Evolutionary conservation across 352 stramenopile species (phyloP).

Genomic region (Saprolegnia parasitica): DNA sequence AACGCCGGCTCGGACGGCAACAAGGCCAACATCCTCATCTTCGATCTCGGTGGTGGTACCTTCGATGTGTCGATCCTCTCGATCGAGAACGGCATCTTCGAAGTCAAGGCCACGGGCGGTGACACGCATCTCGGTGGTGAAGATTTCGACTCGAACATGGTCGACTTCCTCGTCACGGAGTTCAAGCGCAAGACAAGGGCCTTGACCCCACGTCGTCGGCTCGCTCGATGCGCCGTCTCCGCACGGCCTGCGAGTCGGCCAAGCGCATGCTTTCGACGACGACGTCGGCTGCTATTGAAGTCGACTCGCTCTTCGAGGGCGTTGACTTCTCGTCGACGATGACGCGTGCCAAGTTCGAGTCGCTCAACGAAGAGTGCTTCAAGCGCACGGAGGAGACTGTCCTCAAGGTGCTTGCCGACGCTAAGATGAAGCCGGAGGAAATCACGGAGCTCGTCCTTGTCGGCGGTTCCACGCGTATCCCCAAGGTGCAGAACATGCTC

Average conservation of each 20-base stretch:
- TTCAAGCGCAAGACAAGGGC: conserved; percentile 75
- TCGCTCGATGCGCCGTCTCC: conserved; percentile 91
- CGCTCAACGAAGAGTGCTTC: conserved; percentile 79
- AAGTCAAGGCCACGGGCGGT: conserved; percentile 90
- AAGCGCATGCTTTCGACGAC: conserved; percentile 93
- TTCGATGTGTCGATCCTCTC: conserved; percentile 89
- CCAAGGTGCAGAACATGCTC: conserved; percentile 59
- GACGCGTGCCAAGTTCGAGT: conserved; percentile 91
- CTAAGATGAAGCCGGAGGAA: conserved; percentile 61
- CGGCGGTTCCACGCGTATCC: conserved; percentile 55
- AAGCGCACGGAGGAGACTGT: conserved; percentile 82
- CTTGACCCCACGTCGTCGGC: conserved; percentile 90
- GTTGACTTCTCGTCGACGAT: conserved; percentile 94
- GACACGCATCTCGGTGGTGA: conserved; percentile 88
- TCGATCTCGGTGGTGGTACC: conserved; percentile 87
- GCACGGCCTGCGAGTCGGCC: conserved; percentile 96
- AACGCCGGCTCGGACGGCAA: conserved; percentile 46
- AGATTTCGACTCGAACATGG: conserved; percentile 89
- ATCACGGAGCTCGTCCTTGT: conserved; percentile 57
- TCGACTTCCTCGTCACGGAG: conserved; percentile 87
- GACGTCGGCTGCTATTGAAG: conserved; percentile 91
- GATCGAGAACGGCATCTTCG: conserved; percentile 92
- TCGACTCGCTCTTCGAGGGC: conserved; percentile 93
- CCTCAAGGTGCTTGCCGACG: conserved; percentile 54
- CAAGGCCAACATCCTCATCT: conserved; percentile 90